Conservation (phyloP, 306 rosid genomes). For the Fragaria ananassa region DNA sequence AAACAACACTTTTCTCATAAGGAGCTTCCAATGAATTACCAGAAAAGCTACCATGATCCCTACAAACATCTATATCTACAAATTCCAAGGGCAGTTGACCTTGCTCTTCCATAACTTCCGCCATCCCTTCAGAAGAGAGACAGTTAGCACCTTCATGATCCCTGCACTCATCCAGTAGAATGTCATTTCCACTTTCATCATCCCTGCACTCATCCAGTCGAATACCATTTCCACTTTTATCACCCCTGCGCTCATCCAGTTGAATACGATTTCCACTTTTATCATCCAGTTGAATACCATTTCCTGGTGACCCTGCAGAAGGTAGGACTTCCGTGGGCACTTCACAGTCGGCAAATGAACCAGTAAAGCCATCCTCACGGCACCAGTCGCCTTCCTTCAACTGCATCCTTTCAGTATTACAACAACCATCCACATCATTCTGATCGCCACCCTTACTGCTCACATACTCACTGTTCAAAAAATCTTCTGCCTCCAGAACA, state of each 20-base stretch:
- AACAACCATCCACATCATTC: constrained; percentile 16
- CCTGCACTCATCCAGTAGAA: constrained; percentile 35
- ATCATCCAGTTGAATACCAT: constrained; percentile 23
- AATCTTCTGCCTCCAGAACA: constrained; percentile 21
- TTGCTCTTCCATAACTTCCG: constrained; percentile 25
- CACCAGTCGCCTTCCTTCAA: constrained; percentile 27
- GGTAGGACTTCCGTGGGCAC: constrained; percentile 22
- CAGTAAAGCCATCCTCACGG: constrained; percentile 25
- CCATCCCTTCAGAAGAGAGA: constrained; percentile 26
- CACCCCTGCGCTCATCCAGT: constrained; percentile 26
- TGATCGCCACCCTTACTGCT: constrained; percentile 29
- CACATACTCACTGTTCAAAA: constrained; percentile 32
- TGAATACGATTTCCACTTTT: no score
- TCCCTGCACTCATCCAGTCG: constrained; percentile 30
- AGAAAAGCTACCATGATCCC: constrained; percentile 32
- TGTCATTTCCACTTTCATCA: neutral
- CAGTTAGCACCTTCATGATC: constrained; percentile 25
- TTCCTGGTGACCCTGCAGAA: constrained; percentile 22
- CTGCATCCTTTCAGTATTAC: constrained; percentile 20
- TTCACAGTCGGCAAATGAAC: constrained; percentile 20
- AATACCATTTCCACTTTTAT: no score
- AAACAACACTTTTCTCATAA: constrained; percentile 33
- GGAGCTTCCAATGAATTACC: constrained; percentile 32
- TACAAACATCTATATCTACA: constrained; percentile 26
- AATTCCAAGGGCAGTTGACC: constrained; percentile 23